A percentile compares a stretch with the other conserved stretches of the same genome.
Evolutionary conservation across 108 stramenopile genomes (phyloP).

Genomic region (Nannochloropsis gaditana): DNA sequence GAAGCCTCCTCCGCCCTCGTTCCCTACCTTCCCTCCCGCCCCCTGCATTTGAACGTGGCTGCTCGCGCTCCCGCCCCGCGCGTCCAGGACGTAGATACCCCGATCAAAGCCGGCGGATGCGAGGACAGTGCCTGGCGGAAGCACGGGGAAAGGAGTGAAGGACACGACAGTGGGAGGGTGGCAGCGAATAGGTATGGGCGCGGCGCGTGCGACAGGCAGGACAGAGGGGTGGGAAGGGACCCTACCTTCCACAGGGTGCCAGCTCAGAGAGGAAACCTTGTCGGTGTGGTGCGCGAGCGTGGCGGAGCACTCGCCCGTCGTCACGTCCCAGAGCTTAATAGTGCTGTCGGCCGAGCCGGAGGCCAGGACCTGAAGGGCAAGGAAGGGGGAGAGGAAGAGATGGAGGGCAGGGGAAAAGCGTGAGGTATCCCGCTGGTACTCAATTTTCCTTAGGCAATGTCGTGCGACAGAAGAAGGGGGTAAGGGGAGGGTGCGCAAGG

Average conservation of each 20-base stretch:
- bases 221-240: neutral
- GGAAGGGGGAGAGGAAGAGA: neutral
- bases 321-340: slow-evolving; percentile 90
- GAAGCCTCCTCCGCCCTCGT: neutral
- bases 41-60: neutral
- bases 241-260: slow-evolving; percentile 38
- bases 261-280: slow-evolving; percentile 84
- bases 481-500: too few relatives aligned
- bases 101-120: neutral
- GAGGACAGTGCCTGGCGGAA: neutral
- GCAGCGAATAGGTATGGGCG: neutral
- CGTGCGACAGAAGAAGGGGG: too few relatives aligned
- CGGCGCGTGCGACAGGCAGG: neutral
- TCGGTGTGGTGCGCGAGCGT: slow-evolving; percentile 80
- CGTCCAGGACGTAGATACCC: neutral
- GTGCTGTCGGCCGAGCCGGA: slow-evolving; percentile 94
- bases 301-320: slow-evolving; percentile 54
- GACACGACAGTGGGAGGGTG: neutral
- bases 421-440: too few relatives aligned
- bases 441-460: too few relatives aligned
- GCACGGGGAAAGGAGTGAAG: neutral
- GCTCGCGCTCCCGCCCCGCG: neutral
- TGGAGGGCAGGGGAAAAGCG: neutral
- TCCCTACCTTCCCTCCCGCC: neutral
- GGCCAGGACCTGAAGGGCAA: slow-evolving; percentile 42